Conservation (phyloP, 2,329 filamentous ascomycete genomes). For the Neospermospora avenae region DNA sequence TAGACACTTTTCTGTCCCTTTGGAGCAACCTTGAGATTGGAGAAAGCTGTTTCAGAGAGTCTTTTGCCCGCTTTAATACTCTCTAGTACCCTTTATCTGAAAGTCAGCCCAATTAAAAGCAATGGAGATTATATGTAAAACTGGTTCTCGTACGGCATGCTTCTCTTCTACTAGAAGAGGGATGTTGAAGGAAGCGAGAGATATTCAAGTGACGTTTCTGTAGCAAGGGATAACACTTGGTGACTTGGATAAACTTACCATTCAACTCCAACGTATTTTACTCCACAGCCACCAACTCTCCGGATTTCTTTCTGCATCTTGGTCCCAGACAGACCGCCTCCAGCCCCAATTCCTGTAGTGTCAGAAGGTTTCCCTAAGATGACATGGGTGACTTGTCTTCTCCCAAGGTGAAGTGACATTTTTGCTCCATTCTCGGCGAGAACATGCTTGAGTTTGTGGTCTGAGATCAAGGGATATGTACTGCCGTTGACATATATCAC, state of each 20-base stretch:
- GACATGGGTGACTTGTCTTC: slow-evolving; percentile 43
- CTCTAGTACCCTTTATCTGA: slow-evolving; percentile 67
- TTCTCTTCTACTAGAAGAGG: background rate
- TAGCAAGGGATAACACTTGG: background rate
- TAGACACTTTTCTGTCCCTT: slow-evolving; percentile 64
- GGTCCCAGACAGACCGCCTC: slow-evolving; percentile 70
- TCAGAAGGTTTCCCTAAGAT: slow-evolving; percentile 64
- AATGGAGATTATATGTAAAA: background rate
- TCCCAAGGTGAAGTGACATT: slow-evolving; percentile 62
- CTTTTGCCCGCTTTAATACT: slow-evolving; percentile 74
- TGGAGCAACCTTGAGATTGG: slow-evolving; percentile 57
- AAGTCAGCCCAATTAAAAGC: slow-evolving; percentile 2
- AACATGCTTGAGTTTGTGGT: slow-evolving; percentile 79
- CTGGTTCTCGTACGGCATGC: background rate
- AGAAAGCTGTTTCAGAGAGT: slow-evolving; percentile 71
- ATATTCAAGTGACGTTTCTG: background rate
- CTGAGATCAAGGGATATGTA: slow-evolving; percentile 75
- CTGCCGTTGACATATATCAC: slow-evolving; percentile 86
- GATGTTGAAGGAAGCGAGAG: background rate
- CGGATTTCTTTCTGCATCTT: slow-evolving; percentile 82
- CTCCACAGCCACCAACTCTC: slow-evolving; percentile 60
- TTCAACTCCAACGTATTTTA: slow-evolving; percentile 78
- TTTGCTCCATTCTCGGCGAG: slow-evolving; percentile 71
- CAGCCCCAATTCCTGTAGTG: slow-evolving; percentile 49
- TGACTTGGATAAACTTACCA: slow-evolving; percentile 53